Evolutionary conservation across 768 basidiomycete genomes (phyloP).

Genomic region (Termitomyces eurrhizus): DNA sequence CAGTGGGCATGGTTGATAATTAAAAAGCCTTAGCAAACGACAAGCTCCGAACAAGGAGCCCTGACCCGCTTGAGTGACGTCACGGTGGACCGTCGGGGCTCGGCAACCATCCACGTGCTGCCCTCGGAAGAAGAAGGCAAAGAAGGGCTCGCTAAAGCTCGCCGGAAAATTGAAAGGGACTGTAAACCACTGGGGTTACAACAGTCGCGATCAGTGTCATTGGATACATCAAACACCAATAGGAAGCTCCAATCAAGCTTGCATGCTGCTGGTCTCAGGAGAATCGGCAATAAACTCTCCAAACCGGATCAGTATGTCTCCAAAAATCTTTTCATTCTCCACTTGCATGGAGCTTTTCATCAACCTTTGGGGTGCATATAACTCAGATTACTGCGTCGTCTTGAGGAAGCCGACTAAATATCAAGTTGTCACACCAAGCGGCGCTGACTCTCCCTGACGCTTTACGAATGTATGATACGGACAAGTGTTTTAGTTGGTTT

Average conservation of each 20-base stretch:
- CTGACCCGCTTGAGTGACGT: constrained; percentile 13
- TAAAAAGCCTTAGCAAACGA: not conserved
- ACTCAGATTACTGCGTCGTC: not conserved
- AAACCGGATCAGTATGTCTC: not conserved
- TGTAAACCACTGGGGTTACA: not conserved
- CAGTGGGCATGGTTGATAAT: constrained; percentile 47
- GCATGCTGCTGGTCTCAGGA: not conserved
- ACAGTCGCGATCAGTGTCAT: not conserved
- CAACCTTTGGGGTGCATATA: not conserved
- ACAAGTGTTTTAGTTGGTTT: too few relatives aligned
- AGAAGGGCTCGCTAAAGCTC: too few relatives aligned
- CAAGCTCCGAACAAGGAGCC: constrained; percentile 11
- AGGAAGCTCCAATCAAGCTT: not conserved
- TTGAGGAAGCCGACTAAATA: not conserved
- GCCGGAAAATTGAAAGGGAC: not conserved
- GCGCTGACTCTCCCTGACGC: not conserved
- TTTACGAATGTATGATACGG: not conserved
- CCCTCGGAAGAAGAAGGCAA: not conserved
- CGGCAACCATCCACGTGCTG: not conserved
- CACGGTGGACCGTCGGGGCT: constrained; percentile 5
- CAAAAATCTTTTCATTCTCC: not conserved
- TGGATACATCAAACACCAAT: not conserved
- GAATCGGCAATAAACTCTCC: not conserved
- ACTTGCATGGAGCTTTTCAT: not conserved
- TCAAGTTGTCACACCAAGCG: not conserved